These are phyloP conservation scores for Chaetomiaceae sp. DNA, from an alignment of 2,329 filamentous ascomycete genomes.

Conservation along the genomic window DNA sequence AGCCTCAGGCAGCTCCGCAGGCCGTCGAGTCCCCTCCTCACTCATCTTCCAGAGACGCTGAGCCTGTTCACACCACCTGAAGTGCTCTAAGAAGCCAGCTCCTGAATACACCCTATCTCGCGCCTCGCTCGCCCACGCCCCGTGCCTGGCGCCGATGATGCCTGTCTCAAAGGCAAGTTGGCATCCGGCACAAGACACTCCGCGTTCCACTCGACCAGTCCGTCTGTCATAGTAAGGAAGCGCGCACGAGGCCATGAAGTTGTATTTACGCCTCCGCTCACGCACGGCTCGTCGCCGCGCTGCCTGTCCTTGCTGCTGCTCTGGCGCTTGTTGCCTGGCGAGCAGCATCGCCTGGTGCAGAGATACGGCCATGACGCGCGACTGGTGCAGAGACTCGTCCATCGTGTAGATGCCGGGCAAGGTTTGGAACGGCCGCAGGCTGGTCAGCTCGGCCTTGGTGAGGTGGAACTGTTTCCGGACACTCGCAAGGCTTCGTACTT, in stretches of 20 bases:
- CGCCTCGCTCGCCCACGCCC: constrained; percentile 18
- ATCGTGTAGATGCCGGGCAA: constrained; percentile 28
- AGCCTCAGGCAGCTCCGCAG: constrained; percentile 22
- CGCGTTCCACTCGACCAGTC: constrained; percentile 28
- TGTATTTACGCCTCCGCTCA: constrained; percentile 23
- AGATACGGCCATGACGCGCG: constrained; percentile 12
- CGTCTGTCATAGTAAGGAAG: constrained; percentile 28
- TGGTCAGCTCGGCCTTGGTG: constrained; percentile 17
- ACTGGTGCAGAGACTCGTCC: constrained; percentile 3
- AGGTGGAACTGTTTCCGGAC: constrained; percentile 23
- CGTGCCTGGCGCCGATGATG: constrained; percentile 8
- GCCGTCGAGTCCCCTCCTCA: constrained; percentile 18
- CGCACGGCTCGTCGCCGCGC: constrained; percentile 14
- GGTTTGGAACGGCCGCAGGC: constrained; percentile 29
- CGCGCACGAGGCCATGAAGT: constrained; percentile 30
- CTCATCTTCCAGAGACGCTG: constrained; percentile 30
- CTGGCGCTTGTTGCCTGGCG: neutral
- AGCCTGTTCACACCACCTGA: constrained; percentile 34
- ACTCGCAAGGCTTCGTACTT: constrained; percentile 22
- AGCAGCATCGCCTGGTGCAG: constrained; percentile 2
- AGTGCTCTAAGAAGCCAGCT: constrained; percentile 32
- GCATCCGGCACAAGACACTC: constrained; percentile 33
- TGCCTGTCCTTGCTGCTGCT: neutral
- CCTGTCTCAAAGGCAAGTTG: constrained; percentile 28
- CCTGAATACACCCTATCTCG: constrained; percentile 30